Evolutionary conservation across 176 grass and related monocot genomes (phyloP), one percentile per base, ranked within the genome.

Genomic region (Leersia perrieri): DNA sequence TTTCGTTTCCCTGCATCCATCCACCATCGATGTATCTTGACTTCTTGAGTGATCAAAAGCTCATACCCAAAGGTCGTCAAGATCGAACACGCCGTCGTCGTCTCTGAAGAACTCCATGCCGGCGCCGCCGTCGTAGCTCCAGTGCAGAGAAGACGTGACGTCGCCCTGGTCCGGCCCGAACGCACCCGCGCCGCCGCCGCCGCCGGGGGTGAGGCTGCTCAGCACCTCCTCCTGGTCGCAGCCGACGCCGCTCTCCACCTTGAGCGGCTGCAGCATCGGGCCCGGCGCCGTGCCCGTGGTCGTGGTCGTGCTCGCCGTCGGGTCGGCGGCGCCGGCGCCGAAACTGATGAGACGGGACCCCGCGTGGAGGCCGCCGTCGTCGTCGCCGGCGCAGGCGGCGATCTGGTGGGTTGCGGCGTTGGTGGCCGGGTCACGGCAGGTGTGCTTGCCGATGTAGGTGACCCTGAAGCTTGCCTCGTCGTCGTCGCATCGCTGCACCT

Each of bases 371-470:
- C 5, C 36, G 31, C 18, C n/a, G 31, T 62, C 35, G 32, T 33
- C 32, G 44, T 15, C n/a, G 31, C 61, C 35, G 26, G 28, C n/a
- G 31, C 61, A 30, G 26, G 28, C 32, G 35, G 4, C 18, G 2
- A 23, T 7, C 12, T 42, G n/a, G 63, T 76, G 53, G 23, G 75
- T 28, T 83, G 44, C 66, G 70, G 41, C 9, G 67, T 80, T 82
- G 27, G 51, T 10, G 72, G 83, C 84, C n/a, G 77, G 64, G 82
- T 88, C 88, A 3, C 39, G 77, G 89, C 94, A 97, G 65, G 89
- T 97, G 89, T 97, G 94, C 68, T 39, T 71, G 55, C 89, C 94
- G 62, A 90, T 88, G 84, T 97, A 97, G 60, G 85, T 94, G 66
- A 92, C 86, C 32, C 23, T 78, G 61, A 25, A 88, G 3, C 26